These are phyloP conservation scores for Haplosporangium sp. DNA, from an alignment of 371 early-diverging fungal genomes.

Conservation along the genomic window DNA sequence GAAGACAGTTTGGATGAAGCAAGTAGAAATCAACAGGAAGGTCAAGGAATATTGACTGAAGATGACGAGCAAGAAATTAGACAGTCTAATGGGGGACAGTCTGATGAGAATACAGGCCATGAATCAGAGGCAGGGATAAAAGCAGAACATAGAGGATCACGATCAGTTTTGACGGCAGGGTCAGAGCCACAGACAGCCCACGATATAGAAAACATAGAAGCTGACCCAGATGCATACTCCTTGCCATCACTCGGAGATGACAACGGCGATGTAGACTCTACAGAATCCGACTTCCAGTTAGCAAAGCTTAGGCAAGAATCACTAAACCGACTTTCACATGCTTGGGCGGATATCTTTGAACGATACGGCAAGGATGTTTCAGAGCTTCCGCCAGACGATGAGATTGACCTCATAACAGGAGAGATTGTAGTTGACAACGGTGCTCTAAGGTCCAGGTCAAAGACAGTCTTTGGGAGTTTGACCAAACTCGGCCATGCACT, in stretches of 20 bases:
- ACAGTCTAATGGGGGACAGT: not conserved
- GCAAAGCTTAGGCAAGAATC: slow-evolving; percentile 17
- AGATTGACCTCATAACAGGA: slow-evolving; percentile 25
- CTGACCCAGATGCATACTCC: not conserved
- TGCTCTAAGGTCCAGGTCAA: not conserved
- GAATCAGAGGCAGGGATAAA: not conserved
- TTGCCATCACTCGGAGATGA: slow-evolving; percentile 1
- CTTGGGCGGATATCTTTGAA: slow-evolving; percentile 26
- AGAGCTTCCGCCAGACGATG: slow-evolving; percentile 25
- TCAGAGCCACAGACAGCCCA: not conserved
- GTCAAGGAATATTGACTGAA: not conserved
- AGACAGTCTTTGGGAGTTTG: slow-evolving; percentile 16
- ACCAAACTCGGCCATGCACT: slow-evolving; percentile 15
- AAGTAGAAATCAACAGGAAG: not conserved
- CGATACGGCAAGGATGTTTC: slow-evolving; percentile 18
- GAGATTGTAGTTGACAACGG: slow-evolving; percentile 28
- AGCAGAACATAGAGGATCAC: not conserved
- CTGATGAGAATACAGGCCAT: not conserved
- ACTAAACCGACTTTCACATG: slow-evolving; percentile 3
- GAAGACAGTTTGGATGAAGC: not conserved
- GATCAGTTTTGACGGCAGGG: not conserved
- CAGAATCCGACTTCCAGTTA: not conserved
- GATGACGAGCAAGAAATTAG: not conserved
- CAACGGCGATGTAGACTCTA: not conserved
- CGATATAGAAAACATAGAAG: not conserved